phyloP scores from a whole-genome alignment of 257 asterid genomes.

The Rauvolfia tetraphylla region DNA sequence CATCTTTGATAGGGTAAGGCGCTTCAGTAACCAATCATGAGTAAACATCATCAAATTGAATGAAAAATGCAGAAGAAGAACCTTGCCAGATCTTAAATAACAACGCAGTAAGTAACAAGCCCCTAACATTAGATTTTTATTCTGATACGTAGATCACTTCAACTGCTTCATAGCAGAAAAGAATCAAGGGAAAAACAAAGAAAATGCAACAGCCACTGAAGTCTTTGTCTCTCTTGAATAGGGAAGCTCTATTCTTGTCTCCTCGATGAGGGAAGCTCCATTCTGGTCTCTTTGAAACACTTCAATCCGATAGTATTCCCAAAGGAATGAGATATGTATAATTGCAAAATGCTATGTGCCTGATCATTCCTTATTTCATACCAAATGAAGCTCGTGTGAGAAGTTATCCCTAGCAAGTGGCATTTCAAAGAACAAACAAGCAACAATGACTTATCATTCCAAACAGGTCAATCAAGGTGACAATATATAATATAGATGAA shows the following conservation, averaged over 20 bases:
- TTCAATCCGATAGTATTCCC: background rate
- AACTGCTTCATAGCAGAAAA: background rate
- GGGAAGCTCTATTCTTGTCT: too few relatives aligned
- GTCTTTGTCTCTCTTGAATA: too few relatives aligned
- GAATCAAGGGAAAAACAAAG: background rate
- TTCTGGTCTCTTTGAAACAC: background rate
- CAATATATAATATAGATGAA: background rate
- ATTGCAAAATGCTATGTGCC: background rate
- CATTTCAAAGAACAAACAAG: background rate
- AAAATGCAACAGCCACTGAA: background rate
- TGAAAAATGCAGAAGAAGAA: background rate
- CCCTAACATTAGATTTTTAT: background rate
- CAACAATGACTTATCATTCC: background rate
- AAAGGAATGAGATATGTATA: background rate
- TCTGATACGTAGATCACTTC: background rate
- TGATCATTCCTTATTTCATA: background rate
- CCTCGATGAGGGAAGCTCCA: background rate
- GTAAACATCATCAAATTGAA: background rate
- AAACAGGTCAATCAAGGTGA: background rate
- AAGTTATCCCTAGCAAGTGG: slow-evolving; percentile 3
- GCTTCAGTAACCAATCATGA: background rate
- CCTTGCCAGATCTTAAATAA: background rate
- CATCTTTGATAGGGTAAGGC: background rate
- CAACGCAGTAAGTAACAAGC: background rate
- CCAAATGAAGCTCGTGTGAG: background rate